Base-by-base conservation (phyloP, 2,329 filamentous ascomycete genomes). In the Talaromyces rugulosus region DNA sequence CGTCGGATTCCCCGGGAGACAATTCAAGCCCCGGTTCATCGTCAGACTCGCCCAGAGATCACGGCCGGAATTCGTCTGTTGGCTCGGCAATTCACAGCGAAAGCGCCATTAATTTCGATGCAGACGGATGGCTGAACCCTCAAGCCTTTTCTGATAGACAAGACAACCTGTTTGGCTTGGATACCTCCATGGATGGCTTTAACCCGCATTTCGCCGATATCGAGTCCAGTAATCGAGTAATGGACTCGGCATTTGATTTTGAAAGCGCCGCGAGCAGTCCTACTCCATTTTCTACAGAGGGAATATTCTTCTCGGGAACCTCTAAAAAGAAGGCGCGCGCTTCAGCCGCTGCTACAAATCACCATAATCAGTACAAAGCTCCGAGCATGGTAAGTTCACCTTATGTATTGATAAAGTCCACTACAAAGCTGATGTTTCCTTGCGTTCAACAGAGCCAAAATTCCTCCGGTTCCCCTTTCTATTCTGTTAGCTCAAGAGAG, bases 171-270 rank as follows among this genome's bases (percentile, higher is more conserved):
- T 77, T 78, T 62, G 75, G 72, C 14, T 71, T 77, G 51, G 74
- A 77, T 56, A 67, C 73, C 7, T 71, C 72, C 8, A 69, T 62
- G 65, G 5, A 65, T 70, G 62, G 74, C 11, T 62, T 62, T 14
- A 52, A 62, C 40, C n/a, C 57, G 9, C 56, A 62, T 42, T 62
- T 74, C 18, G 64, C 73, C 30, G 78, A 81, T 58, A 66, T 79
- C 51, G 78, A 80, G 63, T 74, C 71, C 6, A 80, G 77, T 62
- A 80, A 80, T 63, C 76, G 74, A 64, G 77, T 76, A 16, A 80
- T 81, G 79, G 78, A 79, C 65, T 78, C 78, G 31, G 78, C 77
- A 12, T 81, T 81, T 62, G 78, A 81, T 64, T 81, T 81, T 64
- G 78, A 80, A 51, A 80, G 78, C 62, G 78, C 78, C 34, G 78